Base-by-base conservation (phyloP, 2,329 filamentous ascomycete genomes). In the Nemania bipapillata region DNA sequence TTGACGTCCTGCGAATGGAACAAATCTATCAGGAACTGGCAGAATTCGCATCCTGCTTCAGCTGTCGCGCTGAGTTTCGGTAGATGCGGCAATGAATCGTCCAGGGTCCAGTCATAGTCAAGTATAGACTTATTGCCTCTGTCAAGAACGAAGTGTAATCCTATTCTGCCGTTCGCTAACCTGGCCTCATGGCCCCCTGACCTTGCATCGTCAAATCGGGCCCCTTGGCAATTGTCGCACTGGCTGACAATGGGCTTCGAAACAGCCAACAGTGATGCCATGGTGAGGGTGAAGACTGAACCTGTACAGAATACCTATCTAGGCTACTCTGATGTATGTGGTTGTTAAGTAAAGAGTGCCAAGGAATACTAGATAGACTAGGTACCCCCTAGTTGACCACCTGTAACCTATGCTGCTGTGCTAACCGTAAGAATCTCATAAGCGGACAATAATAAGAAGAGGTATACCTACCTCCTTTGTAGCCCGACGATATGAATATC, bases 11-110 rank as follows among this genome's bases (percentile, higher is more conserved):
- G 54, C 12, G 54, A 57, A n/a, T 37, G 35, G 24, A 57, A 37
- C 15, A 58, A 45, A 28, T 58, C 17, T 20, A 58, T 47, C 40
- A 57, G 37, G 32, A 58, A 47, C 40, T 58, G 55, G 54, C 54
- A 57, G 54, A 57, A 57, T 30, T 57, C 35, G 54, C 54, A 57
- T n/a, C 54, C 54, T 57, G 54, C 54, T 45, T 57, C 32, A 45
- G 54, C 54, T 30, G 54, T 57, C 3, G 15, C 40, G 40, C 37
- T 47, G 24, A 47, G 37, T 32, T 32, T 58, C 40, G 55, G 55
- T 1, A 47, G 55, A 20, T 3, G 37, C 9, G 40, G 55, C 12
- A 58, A 47, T 24, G 55, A 32, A 28, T 58, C 55, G 6, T 58
- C 40, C 12, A 47, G 8, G 3, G 24, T 47, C 55, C 55, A 47